Conservation (phyloP, 2,329 filamentous ascomycete genomes). For the Aspergillus novoparasiticus region DNA sequence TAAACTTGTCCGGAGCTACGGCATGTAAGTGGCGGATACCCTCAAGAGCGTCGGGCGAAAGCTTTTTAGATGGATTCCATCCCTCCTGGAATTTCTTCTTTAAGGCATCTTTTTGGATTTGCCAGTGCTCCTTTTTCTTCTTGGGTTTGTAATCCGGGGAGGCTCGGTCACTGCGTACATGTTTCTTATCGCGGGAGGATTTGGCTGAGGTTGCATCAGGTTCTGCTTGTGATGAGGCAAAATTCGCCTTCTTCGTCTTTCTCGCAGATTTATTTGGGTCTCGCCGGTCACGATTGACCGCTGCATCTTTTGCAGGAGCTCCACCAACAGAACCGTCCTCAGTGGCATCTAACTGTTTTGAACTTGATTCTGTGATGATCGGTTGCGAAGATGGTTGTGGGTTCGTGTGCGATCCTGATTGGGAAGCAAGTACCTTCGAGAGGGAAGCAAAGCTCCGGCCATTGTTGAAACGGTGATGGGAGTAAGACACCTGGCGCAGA, state of each 20-base stretch:
- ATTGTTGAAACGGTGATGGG: constrained; percentile 6
- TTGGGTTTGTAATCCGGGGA: constrained; percentile 14
- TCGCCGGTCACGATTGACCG: not conserved
- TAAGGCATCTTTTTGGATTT: constrained; percentile 72
- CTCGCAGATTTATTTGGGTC: not conserved
- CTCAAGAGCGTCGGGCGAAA: constrained; percentile 90
- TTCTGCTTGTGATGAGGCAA: not conserved
- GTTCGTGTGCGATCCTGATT: not conserved
- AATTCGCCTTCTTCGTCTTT: constrained; percentile 9
- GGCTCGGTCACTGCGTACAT: constrained; percentile 6
- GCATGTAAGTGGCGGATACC: constrained; percentile 82
- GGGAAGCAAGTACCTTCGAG: not conserved
- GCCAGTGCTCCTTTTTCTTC: constrained; percentile 62
- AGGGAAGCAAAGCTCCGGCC: constrained; percentile 8
- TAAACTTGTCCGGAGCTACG: constrained; percentile 76
- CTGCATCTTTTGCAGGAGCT: not conserved
- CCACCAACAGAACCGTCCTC: not conserved
- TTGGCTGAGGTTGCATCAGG: not conserved
- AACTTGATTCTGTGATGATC: not conserved
- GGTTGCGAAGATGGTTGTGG: not conserved
- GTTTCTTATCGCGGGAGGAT: constrained; percentile 6
- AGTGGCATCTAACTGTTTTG: not conserved
- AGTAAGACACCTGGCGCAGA: constrained; percentile 5
- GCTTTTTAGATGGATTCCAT: constrained; percentile 80
- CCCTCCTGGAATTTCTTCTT: constrained; percentile 75